These are phyloP conservation scores for Lasiosphaeria hispida DNA, from an alignment of 495 filamentous ascomycete species.

Conservation along the genomic window DNA sequence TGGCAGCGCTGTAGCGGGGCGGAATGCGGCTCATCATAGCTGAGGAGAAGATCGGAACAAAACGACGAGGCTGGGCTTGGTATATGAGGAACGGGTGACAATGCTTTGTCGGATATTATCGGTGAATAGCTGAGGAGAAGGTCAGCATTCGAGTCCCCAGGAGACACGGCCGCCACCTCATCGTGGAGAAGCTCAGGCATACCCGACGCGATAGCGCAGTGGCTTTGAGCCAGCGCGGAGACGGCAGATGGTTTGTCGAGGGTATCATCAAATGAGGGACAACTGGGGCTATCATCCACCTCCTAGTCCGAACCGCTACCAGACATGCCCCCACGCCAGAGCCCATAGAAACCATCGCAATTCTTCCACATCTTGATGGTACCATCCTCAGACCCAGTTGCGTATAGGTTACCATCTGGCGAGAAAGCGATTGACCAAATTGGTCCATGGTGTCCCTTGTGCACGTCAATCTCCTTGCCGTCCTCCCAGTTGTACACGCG, in stretches of 20 bases:
- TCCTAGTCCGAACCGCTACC: slow-evolving; percentile 34
- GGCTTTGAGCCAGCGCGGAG: not conserved
- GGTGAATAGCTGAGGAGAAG: slow-evolving; percentile 15
- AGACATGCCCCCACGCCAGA: slow-evolving; percentile 45
- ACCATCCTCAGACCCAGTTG: slow-evolving; percentile 94
- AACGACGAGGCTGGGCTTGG: not conserved
- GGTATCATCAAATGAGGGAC: slow-evolving; percentile 15
- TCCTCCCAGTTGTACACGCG: slow-evolving; percentile 84
- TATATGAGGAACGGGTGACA: not conserved
- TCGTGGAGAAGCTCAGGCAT: slow-evolving; percentile 8
- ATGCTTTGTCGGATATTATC: not conserved
- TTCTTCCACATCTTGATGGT: slow-evolving; percentile 88
- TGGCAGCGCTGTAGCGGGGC: not conserved
- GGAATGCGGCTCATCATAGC: not conserved
- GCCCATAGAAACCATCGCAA: slow-evolving; percentile 53
- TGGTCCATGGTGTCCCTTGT: slow-evolving; percentile 96
- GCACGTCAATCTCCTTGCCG: slow-evolving; percentile 78
- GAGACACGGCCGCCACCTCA: slow-evolving; percentile 9
- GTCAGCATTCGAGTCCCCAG: slow-evolving; percentile 7
- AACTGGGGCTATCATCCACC: slow-evolving; percentile 13
- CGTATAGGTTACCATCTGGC: slow-evolving; percentile 92
- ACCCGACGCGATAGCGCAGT: not conserved
- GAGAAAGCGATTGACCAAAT: slow-evolving; percentile 95
- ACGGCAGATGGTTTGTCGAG: slow-evolving; percentile 2
- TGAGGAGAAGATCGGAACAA: slow-evolving; percentile 9